These are phyloP conservation scores for Tolypocladium tropicale DNA, from an alignment of 2,329 filamentous ascomycete genomes.

Conservation along the genomic window DNA sequence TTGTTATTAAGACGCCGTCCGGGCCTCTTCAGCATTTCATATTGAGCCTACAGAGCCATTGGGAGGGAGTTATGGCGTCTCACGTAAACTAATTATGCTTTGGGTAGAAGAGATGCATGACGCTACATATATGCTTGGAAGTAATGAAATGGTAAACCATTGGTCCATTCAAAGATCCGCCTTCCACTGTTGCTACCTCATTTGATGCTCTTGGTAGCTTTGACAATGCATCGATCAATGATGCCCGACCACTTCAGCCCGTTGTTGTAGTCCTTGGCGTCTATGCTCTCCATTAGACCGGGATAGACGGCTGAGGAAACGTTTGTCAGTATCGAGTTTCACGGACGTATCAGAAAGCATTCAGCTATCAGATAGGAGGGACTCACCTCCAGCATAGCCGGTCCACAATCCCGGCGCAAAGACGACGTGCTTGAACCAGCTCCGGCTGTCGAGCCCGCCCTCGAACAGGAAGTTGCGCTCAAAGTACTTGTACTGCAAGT, in stretches of 20 bases:
- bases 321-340: not conserved
- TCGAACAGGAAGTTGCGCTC: conserved; percentile 73
- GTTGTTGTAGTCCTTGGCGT: conserved; percentile 45
- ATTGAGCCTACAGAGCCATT: not conserved
- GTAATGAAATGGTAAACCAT: no score
- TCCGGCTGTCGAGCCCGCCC: conserved; percentile 64
- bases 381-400: conserved; percentile 68
- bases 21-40: not conserved
- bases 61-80: not conserved
- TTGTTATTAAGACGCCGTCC: not conserved
- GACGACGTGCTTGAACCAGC: conserved; percentile 92
- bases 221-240: conserved; percentile 39
- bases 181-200: conserved; percentile 4
- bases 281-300: conserved; percentile 52
- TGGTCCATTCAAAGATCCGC: not conserved
- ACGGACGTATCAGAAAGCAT: not conserved
- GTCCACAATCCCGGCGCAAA: conserved; percentile 90
- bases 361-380: conserved; percentile 3
- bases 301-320: conserved; percentile 47
- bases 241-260: conserved; percentile 50
- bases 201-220: conserved; percentile 31
- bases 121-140: not conserved
- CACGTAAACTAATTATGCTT: not conserved
- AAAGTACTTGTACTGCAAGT: conserved; percentile 73
- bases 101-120: not conserved